Percentiles rank a stretch among this genome's conserved stretches.
Evolutionary conservation across 2,329 filamentous ascomycete species (phyloP).

Genomic region (Hypoxylon sp.): DNA sequence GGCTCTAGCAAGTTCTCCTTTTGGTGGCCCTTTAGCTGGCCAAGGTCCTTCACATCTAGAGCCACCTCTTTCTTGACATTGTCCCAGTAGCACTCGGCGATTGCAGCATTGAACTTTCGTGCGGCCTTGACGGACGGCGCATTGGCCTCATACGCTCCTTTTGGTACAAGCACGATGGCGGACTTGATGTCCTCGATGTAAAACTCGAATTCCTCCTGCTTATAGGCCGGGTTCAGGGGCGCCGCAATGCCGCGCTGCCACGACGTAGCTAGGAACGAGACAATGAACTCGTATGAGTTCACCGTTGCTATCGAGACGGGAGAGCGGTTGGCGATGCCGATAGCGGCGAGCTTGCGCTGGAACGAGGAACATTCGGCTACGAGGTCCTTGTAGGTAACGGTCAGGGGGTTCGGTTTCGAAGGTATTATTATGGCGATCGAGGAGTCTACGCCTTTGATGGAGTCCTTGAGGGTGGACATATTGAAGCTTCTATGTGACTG

Average conservation of each 20-base stretch:
- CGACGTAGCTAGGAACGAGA: slow-evolving; percentile 87
- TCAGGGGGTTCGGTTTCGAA: slow-evolving; percentile 71
- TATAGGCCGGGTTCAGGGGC: slow-evolving; percentile 90
- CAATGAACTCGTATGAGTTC: slow-evolving; percentile 90
- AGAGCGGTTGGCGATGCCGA: slow-evolving; percentile 78
- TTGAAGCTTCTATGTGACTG: slow-evolving; percentile 12
- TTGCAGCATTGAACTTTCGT: slow-evolving; percentile 83
- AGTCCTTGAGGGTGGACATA: slow-evolving; percentile 64
- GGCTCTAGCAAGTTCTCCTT: slow-evolving; percentile 62
- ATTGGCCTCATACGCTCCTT: slow-evolving; percentile 75
- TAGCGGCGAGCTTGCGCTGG: slow-evolving; percentile 81
- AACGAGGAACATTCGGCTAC: slow-evolving; percentile 76
- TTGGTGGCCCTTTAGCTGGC: slow-evolving; percentile 69
- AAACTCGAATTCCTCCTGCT: slow-evolving; percentile 91
- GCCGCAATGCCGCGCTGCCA: slow-evolving; percentile 88
- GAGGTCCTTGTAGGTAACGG: slow-evolving; percentile 79
- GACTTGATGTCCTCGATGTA: slow-evolving; percentile 91
- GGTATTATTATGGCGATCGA: slow-evolving; percentile 80
- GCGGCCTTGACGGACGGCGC: slow-evolving; percentile 83
- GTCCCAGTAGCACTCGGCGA: slow-evolving; percentile 90
- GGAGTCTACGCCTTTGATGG: slow-evolving; percentile 63
- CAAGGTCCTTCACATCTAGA: slow-evolving; percentile 82
- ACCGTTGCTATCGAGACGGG: slow-evolving; percentile 87
- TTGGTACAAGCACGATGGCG: slow-evolving; percentile 81
- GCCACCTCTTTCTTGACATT: slow-evolving; percentile 74